Evolutionary conservation across 495 filamentous ascomycete genomes (phyloP).

Genomic region (Aspergillus kassunensis): DNA sequence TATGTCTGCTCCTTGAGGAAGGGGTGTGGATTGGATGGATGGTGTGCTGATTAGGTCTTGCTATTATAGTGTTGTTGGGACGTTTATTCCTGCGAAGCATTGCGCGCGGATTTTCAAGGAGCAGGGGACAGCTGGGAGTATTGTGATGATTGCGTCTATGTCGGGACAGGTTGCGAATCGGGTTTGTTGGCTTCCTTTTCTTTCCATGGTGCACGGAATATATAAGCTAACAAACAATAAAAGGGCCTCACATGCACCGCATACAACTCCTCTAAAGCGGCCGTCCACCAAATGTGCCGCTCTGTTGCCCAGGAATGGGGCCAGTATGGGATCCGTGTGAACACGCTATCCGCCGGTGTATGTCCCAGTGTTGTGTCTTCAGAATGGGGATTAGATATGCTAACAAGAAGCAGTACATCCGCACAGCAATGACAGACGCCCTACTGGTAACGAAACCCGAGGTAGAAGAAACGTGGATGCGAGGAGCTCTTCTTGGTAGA

Average conservation of each 20-base stretch:
- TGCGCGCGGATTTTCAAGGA: slow-evolving; percentile 65
- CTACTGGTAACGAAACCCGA: slow-evolving; percentile 56
- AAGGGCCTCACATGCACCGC: slow-evolving; percentile 59
- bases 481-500: slow-evolving; percentile 34
- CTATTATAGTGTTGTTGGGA: slow-evolving; percentile 63
- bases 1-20: slow-evolving; percentile 14
- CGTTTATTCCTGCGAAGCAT: slow-evolving; percentile 68
- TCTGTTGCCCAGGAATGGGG: slow-evolving; percentile 59
- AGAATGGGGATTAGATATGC: slow-evolving; percentile 10
- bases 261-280: slow-evolving; percentile 67
- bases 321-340: slow-evolving; percentile 43
- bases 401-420: slow-evolving; percentile 14
- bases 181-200: slow-evolving; percentile 18
- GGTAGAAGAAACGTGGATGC: slow-evolving; percentile 36
- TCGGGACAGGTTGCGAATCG: slow-evolving; percentile 71
- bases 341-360: slow-evolving; percentile 48
- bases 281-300: slow-evolving; percentile 59
- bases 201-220: not conserved
- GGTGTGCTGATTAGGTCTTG: not conserved
- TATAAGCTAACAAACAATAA: not conserved
- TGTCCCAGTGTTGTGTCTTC: slow-evolving; percentile 42
- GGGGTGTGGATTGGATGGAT: no score
- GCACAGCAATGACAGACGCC: slow-evolving; percentile 32
- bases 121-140: slow-evolving; percentile 48
- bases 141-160: slow-evolving; percentile 74